phyloP scores from a whole-genome alignment of 345 rosid species.

The Citrus sinensis region DVS_A1.0 CM039161.1:3350001-3350500 shows the following conservation, averaged over 20 bases:
- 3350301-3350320: constrained; percentile 1
- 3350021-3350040: constrained; percentile 23
- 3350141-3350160: constrained; percentile 6
- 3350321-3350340: neutral
- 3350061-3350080: constrained; percentile 38
- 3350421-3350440: neutral
- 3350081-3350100: neutral
- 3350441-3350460: too few relatives aligned
- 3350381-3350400: neutral
- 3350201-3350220: constrained; percentile 16
- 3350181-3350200: constrained; percentile 9
- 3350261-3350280: neutral
- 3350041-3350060: constrained; percentile 36
- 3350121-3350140: neutral
- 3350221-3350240: neutral
- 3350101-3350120: neutral
- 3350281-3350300: neutral
- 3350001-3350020: constrained; percentile 11
- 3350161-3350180: constrained; percentile 21
- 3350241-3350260: neutral
- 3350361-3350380: neutral
- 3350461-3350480: neutral
- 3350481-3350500: too few relatives aligned
- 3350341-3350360: neutral
- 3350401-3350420: neutral